phyloP scores from a whole-genome alignment of 176 grass and related monocot genomes.

The Guadua angustifolia region DNA sequence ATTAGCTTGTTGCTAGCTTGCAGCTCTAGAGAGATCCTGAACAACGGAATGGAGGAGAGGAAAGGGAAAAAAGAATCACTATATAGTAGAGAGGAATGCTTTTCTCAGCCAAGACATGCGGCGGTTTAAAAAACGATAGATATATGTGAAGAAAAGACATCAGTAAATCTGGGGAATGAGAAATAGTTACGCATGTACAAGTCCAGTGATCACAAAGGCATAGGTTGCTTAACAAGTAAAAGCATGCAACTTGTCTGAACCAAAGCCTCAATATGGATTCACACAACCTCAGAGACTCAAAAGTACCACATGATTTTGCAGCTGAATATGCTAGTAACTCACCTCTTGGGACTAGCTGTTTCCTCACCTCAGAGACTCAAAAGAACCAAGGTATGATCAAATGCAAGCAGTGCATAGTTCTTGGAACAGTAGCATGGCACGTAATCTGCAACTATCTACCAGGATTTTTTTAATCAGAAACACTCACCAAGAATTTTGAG shows the following conservation, averaged over 20 bases:
- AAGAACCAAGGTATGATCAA: background rate
- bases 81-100: background rate
- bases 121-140: background rate
- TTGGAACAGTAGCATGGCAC: background rate
- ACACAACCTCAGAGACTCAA: background rate
- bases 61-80: background rate
- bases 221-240: background rate
- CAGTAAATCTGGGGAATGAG: background rate
- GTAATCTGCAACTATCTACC: background rate
- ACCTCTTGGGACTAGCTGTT: background rate
- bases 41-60: background rate
- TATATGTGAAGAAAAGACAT: background rate
- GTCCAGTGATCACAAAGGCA: background rate
- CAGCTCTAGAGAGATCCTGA: background rate
- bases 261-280: background rate
- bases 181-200: background rate
- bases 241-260: background rate
- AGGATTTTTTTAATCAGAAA: background rate
- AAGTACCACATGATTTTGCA: background rate
- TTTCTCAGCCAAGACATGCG: background rate
- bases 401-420: background rate
- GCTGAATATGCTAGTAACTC: background rate
- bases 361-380: background rate
- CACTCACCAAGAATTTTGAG: background rate
- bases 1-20: background rate